Conservation (phyloP, 2,329 filamentous ascomycete species). For the Claviceps arundinis region DNA sequence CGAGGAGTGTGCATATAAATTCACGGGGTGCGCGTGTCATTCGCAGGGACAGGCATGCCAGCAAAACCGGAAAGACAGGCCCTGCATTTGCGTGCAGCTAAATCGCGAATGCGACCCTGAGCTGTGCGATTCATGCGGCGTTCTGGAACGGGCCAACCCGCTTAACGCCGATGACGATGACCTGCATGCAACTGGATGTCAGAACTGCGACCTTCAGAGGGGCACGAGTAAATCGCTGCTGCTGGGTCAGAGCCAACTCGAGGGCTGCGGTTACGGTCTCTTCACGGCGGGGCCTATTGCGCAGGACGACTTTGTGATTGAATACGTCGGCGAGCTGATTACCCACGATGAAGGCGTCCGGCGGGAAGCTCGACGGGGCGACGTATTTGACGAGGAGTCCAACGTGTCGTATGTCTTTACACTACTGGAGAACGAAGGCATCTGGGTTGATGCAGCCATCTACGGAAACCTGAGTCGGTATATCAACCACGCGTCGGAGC, state of each 20-base stretch:
- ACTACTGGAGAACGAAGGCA: slow-evolving; percentile 44
- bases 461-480: slow-evolving; percentile 73
- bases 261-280: slow-evolving; percentile 59
- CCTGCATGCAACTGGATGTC: slow-evolving; percentile 47
- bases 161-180: slow-evolving; percentile 47
- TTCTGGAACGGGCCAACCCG: slow-evolving; percentile 53
- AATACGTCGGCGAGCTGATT: slow-evolving; percentile 70
- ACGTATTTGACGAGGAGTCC: slow-evolving; percentile 46
- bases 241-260: slow-evolving; percentile 56
- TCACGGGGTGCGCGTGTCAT: slow-evolving; percentile 54
- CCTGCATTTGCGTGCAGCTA: slow-evolving; percentile 58
- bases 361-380: slow-evolving; percentile 46
- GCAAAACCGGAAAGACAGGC: slow-evolving; percentile 39
- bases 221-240: slow-evolving; percentile 51
- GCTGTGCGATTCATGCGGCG: slow-evolving; percentile 59
- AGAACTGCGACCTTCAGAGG: slow-evolving; percentile 60
- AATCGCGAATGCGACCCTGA: slow-evolving; percentile 73
- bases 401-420: slow-evolving; percentile 54
- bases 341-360: slow-evolving; percentile 56
- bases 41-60: slow-evolving; percentile 45
- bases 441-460: slow-evolving; percentile 61
- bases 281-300: slow-evolving; percentile 56
- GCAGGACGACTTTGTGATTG: slow-evolving; percentile 61
- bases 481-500: slow-evolving; percentile 60
- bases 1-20: slow-evolving; percentile 47